These are phyloP conservation scores for Diaporthe helianthi DNA, from an alignment of 2,329 filamentous ascomycete genomes.

Conservation along the genomic window DNA sequence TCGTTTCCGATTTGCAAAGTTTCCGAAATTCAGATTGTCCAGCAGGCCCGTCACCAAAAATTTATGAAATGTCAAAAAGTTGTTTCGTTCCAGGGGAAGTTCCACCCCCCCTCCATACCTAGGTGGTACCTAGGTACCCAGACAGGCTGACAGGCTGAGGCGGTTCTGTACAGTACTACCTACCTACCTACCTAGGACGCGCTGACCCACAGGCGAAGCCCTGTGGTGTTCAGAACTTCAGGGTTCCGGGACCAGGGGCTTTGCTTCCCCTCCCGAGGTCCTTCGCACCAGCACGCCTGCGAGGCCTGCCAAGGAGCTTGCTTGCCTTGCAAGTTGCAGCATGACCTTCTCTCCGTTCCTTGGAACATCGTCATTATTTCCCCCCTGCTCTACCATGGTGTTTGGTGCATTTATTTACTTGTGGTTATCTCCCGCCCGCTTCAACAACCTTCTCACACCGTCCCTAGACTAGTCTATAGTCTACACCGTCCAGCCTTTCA, in stretches of 20 bases:
- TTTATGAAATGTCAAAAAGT: too few relatives aligned
- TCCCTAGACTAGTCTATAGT: not conserved
- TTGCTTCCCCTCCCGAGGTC: not conserved
- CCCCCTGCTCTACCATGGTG: not conserved
- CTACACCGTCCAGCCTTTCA: not conserved
- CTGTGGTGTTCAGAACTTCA: not conserved
- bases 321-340: too few relatives aligned
- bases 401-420: constrained; percentile 1
- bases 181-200: too few relatives aligned
- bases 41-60: not conserved
- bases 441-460: not conserved
- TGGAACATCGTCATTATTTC: constrained; percentile 7
- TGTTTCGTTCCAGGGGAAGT: too few relatives aligned
- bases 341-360: constrained; percentile 7
- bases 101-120: too few relatives aligned
- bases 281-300: constrained; percentile 8
- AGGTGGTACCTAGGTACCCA: not conserved
- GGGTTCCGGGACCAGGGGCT: not conserved
- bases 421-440: not conserved
- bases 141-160: constrained; percentile 4
- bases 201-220: not conserved
- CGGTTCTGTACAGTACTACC: too few relatives aligned
- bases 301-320: constrained; percentile 11
- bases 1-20: not conserved
- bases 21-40: not conserved